Base-by-base conservation (phyloP, 371 early-diverging fungal species). In the Mucor piriformis region DNA sequence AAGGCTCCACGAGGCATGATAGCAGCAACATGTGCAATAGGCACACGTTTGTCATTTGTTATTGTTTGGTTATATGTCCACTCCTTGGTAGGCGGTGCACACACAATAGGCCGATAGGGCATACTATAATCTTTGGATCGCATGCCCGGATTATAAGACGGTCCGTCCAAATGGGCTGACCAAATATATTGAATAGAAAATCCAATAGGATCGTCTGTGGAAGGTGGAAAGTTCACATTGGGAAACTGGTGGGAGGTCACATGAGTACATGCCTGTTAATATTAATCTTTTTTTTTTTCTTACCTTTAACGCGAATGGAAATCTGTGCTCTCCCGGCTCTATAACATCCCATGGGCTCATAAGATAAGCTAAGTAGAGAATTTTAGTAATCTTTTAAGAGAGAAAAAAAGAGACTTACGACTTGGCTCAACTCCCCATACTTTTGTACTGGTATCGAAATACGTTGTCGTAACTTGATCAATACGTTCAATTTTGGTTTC, bases 271-370 rank as follows among this genome's bases (percentile, higher is more conserved):
- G 2, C 25, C 40, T 18, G 37, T 29, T 12, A 23, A 50, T 7
- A n/a, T 29, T 55, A 7, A n/a, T 37, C 23, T 52, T 40, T 40
- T 27, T 15, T 5, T 21, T 16, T 44, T 2, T 11, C 0, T 53
- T 66, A 80, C 83, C 64, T 82, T 82, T 61, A 82, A 72, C 15
- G 83, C 83, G 64, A 82, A 82, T 6, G 79, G 76, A 53, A 64
- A 82, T 15, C 61, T 52, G 57, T 82, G 68, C 16, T 74, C 61
- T 24, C 83, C 81, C 1, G 73, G 60, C 1, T 73, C 71, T 47
- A 82, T 71, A 24, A 65, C 70, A 29, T 73, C 58, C 83, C 83
- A 82, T 33, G 70, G 60, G 44, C 72, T 50, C 40, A 75, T 68
- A 34, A 60, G 61, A 50, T 59, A 74, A 10, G 67, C 74, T 73